Percentiles rank a stretch among this genome's conserved stretches.
These are phyloP conservation scores for Malus hybrid DNA, from an alignment of 331 rosid genomes.

Conservation along the genomic window DNA sequence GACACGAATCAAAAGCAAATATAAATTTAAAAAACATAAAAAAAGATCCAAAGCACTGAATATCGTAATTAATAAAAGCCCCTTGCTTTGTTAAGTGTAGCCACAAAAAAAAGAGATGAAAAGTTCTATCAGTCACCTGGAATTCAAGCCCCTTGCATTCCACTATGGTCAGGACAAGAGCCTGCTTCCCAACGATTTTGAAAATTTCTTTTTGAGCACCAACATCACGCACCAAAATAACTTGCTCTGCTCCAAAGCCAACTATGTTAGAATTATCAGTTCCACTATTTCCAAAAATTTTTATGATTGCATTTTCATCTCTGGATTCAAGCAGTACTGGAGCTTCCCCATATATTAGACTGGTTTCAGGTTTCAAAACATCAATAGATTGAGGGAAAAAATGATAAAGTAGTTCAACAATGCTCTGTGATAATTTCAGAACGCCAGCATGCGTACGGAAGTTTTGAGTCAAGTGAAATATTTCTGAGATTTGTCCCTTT, in stretches of 20 bases:
- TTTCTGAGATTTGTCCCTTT: conserved; percentile 31
- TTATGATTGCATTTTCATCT: conserved; percentile 29
- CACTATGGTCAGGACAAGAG: conserved; percentile 54
- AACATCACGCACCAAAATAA: conserved; percentile 62
- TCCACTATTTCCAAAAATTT: conserved; percentile 38
- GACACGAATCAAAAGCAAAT: neutral
- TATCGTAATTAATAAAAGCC: too few relatives aligned
- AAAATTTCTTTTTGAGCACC: conserved; percentile 25
- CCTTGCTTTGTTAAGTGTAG: neutral
- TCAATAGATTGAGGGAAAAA: conserved; percentile 52
- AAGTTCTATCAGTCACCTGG: conserved; percentile 33
- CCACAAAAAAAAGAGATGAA: conserved; percentile 6
- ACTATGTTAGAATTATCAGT: conserved; percentile 26
- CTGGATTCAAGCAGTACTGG: conserved; percentile 45
- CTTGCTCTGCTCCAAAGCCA: conserved; percentile 77
- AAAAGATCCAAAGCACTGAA: too few relatives aligned
- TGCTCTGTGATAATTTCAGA: conserved; percentile 50
- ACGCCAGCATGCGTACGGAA: conserved; percentile 64
- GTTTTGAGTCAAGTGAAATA: conserved; percentile 41
- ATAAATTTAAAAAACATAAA: too few relatives aligned
- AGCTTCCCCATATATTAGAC: conserved; percentile 48
- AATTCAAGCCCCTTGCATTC: conserved; percentile 80
- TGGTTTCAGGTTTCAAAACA: conserved; percentile 53
- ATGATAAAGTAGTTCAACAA: conserved; percentile 44
- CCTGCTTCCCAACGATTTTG: conserved; percentile 36